Evolutionary conservation across 164 flowering plant species (phyloP).

Genomic region (Chimonanthus salicifolius): DNA sequence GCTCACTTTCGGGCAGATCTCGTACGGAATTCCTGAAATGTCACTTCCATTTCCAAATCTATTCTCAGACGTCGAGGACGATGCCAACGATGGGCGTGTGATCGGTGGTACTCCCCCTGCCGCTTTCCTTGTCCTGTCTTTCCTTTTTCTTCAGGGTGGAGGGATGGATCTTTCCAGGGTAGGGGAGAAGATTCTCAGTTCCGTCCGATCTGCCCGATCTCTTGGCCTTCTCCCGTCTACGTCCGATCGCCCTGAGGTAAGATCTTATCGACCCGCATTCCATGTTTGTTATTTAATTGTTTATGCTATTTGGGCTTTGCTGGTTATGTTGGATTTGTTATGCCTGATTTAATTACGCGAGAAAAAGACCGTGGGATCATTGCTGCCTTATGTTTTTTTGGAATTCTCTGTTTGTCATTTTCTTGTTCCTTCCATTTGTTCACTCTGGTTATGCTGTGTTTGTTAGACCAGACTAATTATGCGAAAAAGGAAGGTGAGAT

Average conservation of each 20-base stretch:
- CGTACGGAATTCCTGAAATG: conserved; percentile 14
- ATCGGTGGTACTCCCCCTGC: conserved; percentile 49
- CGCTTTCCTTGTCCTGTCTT: conserved; percentile 52
- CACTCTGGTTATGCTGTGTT: too few species aligned
- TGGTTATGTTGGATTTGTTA: too few species aligned
- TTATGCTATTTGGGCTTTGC: too few species aligned
- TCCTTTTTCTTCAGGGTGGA: conserved; percentile 52
- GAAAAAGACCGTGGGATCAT: too few species aligned
- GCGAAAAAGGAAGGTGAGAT: too few species aligned
- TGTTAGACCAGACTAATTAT: too few species aligned
- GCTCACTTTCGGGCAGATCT: not conserved
- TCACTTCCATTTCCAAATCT: conserved; percentile 4
- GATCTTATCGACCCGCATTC: not conserved
- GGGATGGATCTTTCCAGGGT: conserved; percentile 93
- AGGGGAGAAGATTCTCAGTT: conserved; percentile 90
- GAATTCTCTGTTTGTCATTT: too few species aligned
- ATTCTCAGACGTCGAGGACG: conserved; percentile 5
- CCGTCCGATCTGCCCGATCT: conserved; percentile 89
- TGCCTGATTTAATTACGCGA: too few species aligned
- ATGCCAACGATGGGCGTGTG: conserved; percentile 27
- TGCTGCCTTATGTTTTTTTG: too few species aligned
- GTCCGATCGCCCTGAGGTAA: conserved; percentile 92
- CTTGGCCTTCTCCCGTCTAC: conserved; percentile 72
- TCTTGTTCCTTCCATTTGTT: too few species aligned
- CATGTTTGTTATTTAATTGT: too few species aligned